phyloP scores from a whole-genome alignment of 2,329 filamentous ascomycete genomes.

The Scytalidium lignicola region DNA sequence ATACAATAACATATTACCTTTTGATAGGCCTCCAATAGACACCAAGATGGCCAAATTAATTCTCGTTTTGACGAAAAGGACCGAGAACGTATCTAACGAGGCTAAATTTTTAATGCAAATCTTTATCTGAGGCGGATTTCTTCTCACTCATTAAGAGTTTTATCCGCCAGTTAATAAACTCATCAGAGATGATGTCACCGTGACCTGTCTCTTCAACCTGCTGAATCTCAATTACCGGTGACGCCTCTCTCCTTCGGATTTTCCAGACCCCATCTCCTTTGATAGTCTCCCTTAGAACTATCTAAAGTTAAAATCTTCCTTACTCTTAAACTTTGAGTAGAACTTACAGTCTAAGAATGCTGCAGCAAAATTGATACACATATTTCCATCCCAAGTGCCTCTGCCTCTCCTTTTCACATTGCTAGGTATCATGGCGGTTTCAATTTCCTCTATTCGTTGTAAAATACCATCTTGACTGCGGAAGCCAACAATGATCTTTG shows the following conservation, averaged over 20 bases:
- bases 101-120: too few species aligned
- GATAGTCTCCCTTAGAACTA: slow-evolving; percentile 59
- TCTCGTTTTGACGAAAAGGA: too few species aligned
- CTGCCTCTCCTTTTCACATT: slow-evolving; percentile 64
- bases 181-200: slow-evolving; percentile 68
- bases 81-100: background rate
- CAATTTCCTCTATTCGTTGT: slow-evolving; percentile 67
- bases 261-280: slow-evolving; percentile 71
- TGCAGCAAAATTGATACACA: slow-evolving; percentile 86
- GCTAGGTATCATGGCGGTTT: slow-evolving; percentile 72
- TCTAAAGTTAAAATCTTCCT: slow-evolving; percentile 16
- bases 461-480: slow-evolving; percentile 70
- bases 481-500: slow-evolving; percentile 87
- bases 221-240: slow-evolving; percentile 65
- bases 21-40: too few species aligned
- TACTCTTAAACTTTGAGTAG: too few species aligned
- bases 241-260: slow-evolving; percentile 61
- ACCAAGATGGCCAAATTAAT: too few species aligned
- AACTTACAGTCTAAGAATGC: slow-evolving; percentile 66
- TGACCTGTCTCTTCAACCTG: slow-evolving; percentile 69
- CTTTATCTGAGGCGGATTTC: background rate
- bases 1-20: too few species aligned
- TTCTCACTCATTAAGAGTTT: slow-evolving; percentile 15
- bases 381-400: slow-evolving; percentile 79
- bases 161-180: slow-evolving; percentile 69